Evolutionary conservation across 768 basidiomycete genomes (phyloP), one percentile per base, ranked within the genome.

Genomic region (Lactarius sanguifluus): DNA sequence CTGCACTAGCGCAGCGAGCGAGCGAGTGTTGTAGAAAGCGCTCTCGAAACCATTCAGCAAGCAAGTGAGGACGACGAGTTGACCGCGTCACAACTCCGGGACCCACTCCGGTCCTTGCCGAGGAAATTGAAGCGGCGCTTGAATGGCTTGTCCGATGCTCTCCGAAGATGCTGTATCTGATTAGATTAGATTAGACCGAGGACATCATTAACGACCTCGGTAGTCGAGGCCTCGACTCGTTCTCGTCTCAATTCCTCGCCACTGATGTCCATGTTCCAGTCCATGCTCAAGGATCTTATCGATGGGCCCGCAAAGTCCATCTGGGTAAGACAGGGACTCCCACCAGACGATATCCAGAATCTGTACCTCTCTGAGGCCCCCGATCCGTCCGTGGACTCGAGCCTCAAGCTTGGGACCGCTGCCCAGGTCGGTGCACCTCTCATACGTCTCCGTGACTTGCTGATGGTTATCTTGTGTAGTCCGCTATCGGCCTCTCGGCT

Each of bases 341-440:
- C 81, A 0, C 64, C 69, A 15, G 70, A 76, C n/a, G 72, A 74
- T 12, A 69, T 85, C 0, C 69, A 75, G 70, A 76, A 71, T 41
- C 71, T 86, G 18, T 72, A 70, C 7, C 69, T 86, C 7, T 73
- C 69, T 13, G 75, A 76, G 18, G 70, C 79, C 43, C 76, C 84
- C 10, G 80, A 84, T 68, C 74, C 75, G 5, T 77, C 79, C 1
- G 76, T 86, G 7, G 76, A 82, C 58, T 87, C 85, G 1, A 84
- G 84, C 0, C 87, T 87, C 72, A 80, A 76, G 61, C 71, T 87
- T 9, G 85, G 83, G 1, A 75, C 78, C 10, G 80, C 80, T 52
- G 84, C 86, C 2, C 85, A 86, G 79, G 85, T 81, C 8, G 34
- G 9, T 34, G 34, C 34, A 34, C 34, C 34, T 34, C 34, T 34